Evolutionary conservation across 2,329 filamentous ascomycete species (phyloP), one percentile per base, ranked within the genome.

Genomic region (Plectosphaerella plurivora): DNA sequence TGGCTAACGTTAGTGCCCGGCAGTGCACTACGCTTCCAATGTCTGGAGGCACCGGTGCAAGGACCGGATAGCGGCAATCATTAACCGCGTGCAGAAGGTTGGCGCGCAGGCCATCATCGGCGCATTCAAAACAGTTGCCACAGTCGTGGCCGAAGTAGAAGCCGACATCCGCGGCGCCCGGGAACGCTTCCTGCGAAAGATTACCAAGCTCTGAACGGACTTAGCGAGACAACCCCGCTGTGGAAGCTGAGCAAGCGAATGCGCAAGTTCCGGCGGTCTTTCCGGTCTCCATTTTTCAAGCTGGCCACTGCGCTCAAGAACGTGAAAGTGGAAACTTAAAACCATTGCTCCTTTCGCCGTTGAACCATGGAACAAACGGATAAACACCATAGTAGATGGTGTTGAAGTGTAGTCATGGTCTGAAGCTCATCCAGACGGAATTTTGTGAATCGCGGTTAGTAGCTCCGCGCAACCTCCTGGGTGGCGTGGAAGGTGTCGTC

Each of bases 281-380:
- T 7, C n/a, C 46, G 15, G 28, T 48, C 15, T 15, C 35, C 25
- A 37, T 24, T 12, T 36, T 33, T 18, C 33, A 37, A 24, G 22
- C 46, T 33, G n/a, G 46, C 46, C 36, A 16, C 33, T 18, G 46
- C 28, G 24, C 15, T 56, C 49, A n/a, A 69, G 63, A 48, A 63
- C 20, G 42, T 41, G 25, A 28, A 46, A 46, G 42, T 42, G 18
- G 49, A 45, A 53, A 35, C 33, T 33, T 45, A 55, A 51, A 52
- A 55, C 50, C 3, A 54, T 57, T 47, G 35, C 51, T 35, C 53
- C 51, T n/a, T 52, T 55, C 50, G 53, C 48, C 22, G 20, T 55
- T 42, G 51, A 45, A 9, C 53, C 46, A 20, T 57, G 46, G 50
- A 35, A 14, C 20, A 47, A 54, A 20, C 37, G 52, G 15, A 52